phyloP scores from a whole-genome alignment of 441 rosid species.

The Brassica balearica region DNA sequence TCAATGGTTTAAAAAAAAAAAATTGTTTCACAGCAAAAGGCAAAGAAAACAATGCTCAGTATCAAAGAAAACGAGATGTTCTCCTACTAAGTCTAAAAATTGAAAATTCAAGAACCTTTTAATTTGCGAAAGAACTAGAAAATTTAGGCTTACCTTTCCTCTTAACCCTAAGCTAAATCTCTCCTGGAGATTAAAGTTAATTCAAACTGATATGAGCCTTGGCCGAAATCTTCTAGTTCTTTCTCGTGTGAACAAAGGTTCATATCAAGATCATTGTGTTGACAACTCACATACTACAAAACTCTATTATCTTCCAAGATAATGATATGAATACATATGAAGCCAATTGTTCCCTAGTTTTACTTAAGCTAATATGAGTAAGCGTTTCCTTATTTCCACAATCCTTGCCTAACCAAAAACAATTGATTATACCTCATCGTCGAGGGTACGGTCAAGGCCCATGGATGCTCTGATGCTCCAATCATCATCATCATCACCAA shows the following conservation, averaged over 20 bases:
- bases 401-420: not conserved
- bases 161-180: not conserved
- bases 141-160: not conserved
- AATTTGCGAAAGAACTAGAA: not conserved
- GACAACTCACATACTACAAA: constrained; percentile 2
- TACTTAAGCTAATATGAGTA: not conserved
- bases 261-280: not conserved
- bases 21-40: not conserved
- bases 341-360: constrained; percentile 1
- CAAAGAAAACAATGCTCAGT: not conserved
- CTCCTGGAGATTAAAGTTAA: not conserved
- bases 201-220: not conserved
- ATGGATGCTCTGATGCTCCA: constrained; percentile 71
- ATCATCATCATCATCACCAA: constrained; percentile 33
- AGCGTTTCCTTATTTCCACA: not conserved
- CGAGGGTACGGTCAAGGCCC: constrained; percentile 73
- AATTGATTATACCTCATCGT: constrained; percentile 56
- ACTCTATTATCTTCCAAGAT: constrained; percentile 3
- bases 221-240: not conserved
- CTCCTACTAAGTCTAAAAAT: not conserved
- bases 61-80: not conserved
- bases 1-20: not conserved
- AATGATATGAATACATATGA: constrained; percentile 11
- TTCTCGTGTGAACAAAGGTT: not conserved
- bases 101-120: not conserved